These are phyloP conservation scores for Wickerhamiella infanticola DNA, from an alignment of 1,139 yeast species.

Conservation along the genomic window DNA sequence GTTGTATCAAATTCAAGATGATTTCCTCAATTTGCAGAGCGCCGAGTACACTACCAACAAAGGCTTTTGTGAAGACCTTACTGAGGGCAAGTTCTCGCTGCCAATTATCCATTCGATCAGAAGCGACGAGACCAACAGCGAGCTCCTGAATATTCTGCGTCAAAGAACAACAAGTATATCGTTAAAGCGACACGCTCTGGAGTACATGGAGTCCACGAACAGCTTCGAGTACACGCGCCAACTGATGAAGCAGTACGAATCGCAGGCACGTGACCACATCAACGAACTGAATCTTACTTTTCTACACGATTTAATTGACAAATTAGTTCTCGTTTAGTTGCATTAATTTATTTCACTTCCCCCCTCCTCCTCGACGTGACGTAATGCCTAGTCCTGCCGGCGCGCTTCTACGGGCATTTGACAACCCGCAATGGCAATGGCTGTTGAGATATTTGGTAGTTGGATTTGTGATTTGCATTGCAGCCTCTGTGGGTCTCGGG, in stretches of 20 bases:
- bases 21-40: constrained; percentile 49
- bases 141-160: constrained; percentile 29
- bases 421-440: constrained; percentile 76
- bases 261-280: neutral
- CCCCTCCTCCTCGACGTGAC: constrained; percentile 34
- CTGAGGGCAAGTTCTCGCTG: constrained; percentile 78
- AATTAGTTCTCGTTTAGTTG: neutral
- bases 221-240: constrained; percentile 29
- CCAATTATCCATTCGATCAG: constrained; percentile 59
- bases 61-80: constrained; percentile 75
- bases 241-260: neutral
- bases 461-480: constrained; percentile 55
- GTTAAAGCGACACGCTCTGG: constrained; percentile 35
- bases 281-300: neutral
- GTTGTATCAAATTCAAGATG: constrained; percentile 73
- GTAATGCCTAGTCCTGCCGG: constrained; percentile 52
- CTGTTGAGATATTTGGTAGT: constrained; percentile 67
- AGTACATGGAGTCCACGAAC: constrained; percentile 29
- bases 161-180: constrained; percentile 26
- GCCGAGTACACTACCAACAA: constrained; percentile 43
- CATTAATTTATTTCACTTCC: neutral
- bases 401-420: constrained; percentile 45
- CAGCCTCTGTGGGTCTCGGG: constrained; percentile 83
- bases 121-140: constrained; percentile 24
- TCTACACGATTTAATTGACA: neutral